These are phyloP conservation scores for Chloris gayana DNA, from an alignment of 176 grass and related monocot genomes.

Conservation along the genomic window DNA sequence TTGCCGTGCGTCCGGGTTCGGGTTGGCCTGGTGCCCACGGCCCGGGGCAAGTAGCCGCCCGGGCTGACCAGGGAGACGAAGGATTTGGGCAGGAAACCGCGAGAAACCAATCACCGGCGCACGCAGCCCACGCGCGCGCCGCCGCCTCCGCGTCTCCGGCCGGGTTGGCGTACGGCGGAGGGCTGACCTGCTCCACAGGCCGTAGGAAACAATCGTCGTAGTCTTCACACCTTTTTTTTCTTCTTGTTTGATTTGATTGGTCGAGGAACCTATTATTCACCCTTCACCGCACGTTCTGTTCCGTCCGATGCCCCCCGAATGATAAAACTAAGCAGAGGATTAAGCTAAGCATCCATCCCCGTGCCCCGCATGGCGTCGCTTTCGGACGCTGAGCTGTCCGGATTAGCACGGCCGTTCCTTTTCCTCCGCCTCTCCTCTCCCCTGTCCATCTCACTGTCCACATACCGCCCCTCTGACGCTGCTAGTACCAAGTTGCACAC, in stretches of 20 bases:
- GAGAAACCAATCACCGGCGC: slow-evolving; percentile 4
- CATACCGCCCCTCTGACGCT: background rate
- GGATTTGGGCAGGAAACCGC: background rate
- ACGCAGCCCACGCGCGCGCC: background rate
- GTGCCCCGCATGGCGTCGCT: slow-evolving; percentile 1
- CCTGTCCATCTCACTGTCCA: background rate
- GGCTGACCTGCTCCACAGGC: background rate
- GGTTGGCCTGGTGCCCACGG: background rate
- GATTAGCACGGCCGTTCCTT: slow-evolving; percentile 45
- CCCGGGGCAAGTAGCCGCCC: slow-evolving; percentile 44
- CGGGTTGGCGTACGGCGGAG: slow-evolving; percentile 2
- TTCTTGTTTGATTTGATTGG: background rate
- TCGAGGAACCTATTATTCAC: background rate
- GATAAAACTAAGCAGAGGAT: background rate
- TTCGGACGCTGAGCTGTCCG: slow-evolving; percentile 45
- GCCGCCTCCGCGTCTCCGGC: background rate
- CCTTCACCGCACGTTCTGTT: background rate
- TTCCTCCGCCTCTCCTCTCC: no score
- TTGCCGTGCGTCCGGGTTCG: background rate
- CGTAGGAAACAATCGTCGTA: slow-evolving; percentile 13
- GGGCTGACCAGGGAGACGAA: slow-evolving; percentile 35
- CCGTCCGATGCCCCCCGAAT: background rate
- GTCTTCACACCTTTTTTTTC: background rate
- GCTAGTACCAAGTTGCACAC: background rate
- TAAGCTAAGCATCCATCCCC: background rate